A percentile compares a stretch with the other conserved stretches of the same genome.
phyloP scores from a whole-genome alignment of 257 asterid species.

The Cynanchum wilfordii region DNA sequence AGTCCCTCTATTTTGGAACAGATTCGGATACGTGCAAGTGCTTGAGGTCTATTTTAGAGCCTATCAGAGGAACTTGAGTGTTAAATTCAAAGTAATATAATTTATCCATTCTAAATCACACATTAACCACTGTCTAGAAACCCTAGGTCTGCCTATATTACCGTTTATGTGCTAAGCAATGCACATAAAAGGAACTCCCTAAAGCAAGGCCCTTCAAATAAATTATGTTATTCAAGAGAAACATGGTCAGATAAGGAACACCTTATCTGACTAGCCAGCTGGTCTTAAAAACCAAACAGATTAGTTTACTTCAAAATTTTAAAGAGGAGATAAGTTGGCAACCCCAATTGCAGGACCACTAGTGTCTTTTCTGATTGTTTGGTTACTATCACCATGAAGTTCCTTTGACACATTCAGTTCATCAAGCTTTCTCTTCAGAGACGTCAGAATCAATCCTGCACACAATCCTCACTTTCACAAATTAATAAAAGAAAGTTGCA shows the following conservation, averaged over 20 bases:
- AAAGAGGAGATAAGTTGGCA: slow-evolving; percentile 9
- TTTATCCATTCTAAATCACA: not conserved
- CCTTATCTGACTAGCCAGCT: not conserved
- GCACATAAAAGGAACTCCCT: not conserved
- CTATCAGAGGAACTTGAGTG: slow-evolving; percentile 33
- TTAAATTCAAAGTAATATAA: slow-evolving; percentile 23
- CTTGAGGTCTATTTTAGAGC: slow-evolving; percentile 74
- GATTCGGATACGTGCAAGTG: slow-evolving; percentile 73
- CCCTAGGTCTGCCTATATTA: not conserved
- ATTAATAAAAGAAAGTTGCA: too few species aligned
- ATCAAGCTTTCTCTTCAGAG: slow-evolving; percentile 71
- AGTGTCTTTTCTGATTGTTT: slow-evolving; percentile 33
- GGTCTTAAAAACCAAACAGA: not conserved
- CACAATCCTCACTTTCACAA: too few species aligned
- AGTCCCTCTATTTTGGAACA: slow-evolving; percentile 88
- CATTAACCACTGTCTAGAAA: not conserved
- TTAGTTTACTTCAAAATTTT: not conserved
- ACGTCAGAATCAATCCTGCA: slow-evolving; percentile 84
- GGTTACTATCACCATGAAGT: slow-evolving; percentile 34
- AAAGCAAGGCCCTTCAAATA: not conserved
- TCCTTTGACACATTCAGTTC: slow-evolving; percentile 43
- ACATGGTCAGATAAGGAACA: not conserved
- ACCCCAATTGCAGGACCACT: slow-evolving; percentile 63
- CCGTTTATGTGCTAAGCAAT: not conserved
- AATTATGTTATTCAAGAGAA: not conserved